phyloP scores from a whole-genome alignment of 768 basidiomycete species.

The Paxillus involutus region DNA sequence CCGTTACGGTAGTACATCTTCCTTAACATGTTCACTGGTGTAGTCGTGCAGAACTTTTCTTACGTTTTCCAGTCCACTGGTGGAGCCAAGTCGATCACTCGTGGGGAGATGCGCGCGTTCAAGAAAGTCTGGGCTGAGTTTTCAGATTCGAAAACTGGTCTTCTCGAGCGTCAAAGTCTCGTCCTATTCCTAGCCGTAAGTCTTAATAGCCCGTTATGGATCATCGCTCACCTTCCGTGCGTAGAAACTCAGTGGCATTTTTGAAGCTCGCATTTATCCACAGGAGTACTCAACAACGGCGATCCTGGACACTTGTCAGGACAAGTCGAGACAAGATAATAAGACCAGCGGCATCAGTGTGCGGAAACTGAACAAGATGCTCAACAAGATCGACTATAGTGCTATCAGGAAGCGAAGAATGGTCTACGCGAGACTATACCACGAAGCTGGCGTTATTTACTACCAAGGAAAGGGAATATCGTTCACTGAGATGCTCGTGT shows the following conservation, averaged over 20 bases:
- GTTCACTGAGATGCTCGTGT: constrained; percentile 84
- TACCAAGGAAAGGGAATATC: constrained; percentile 79
- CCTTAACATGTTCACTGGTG: constrained; percentile 95
- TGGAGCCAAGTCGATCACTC: constrained; percentile 76
- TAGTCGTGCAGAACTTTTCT: constrained; percentile 93
- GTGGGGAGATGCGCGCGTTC: constrained; percentile 91
- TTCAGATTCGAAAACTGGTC: constrained; percentile 76
- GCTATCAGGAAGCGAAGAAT: constrained; percentile 65
- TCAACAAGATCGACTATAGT: constrained; percentile 65
- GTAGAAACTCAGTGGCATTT: constrained; percentile 81
- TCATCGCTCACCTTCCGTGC: constrained; percentile 2
- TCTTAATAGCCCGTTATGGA: constrained; percentile 3
- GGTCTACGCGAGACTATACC: constrained; percentile 75
- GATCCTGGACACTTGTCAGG: constrained; percentile 53
- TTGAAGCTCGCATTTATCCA: constrained; percentile 87
- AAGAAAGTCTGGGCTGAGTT: constrained; percentile 93
- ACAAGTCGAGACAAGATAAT: constrained; percentile 32
- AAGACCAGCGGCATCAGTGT: constrained; percentile 60
- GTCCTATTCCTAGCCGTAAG: constrained; percentile 82
- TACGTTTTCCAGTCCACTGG: constrained; percentile 90
- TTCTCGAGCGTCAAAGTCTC: constrained; percentile 68
- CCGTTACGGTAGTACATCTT: constrained; percentile 78
- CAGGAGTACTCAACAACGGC: constrained; percentile 59
- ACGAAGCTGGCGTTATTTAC: constrained; percentile 80
- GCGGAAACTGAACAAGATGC: constrained; percentile 52